These are phyloP conservation scores for Moesziomyces sp. DNA, from an alignment of 1,284 basidiomycete genomes.

Conservation along the genomic window DNA sequence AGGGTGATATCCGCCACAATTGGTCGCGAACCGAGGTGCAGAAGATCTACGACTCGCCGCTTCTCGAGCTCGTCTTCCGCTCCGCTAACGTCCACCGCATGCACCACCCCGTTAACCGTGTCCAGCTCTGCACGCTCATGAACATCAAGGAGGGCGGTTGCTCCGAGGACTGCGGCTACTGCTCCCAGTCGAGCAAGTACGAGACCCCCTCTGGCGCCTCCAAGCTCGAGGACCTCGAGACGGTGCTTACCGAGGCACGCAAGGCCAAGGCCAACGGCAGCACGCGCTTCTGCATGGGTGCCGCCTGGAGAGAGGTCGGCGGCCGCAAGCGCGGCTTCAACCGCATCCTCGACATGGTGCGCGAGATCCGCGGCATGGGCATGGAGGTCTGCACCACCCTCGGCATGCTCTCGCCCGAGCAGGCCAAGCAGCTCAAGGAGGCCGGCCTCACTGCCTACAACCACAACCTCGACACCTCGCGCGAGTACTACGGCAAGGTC, in stretches of 20 bases:
- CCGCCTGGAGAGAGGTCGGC: slow-evolving; percentile 96
- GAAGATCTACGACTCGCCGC: slow-evolving; percentile 61
- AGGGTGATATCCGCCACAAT: slow-evolving; percentile 47
- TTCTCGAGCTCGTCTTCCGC: slow-evolving; percentile 66
- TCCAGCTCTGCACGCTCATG: slow-evolving; percentile 97
- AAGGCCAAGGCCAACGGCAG: slow-evolving; percentile 95
- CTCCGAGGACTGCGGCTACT: slow-evolving; percentile 97
- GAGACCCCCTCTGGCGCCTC: slow-evolving; percentile 89
- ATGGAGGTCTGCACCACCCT: slow-evolving; percentile 91
- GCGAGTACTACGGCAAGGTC: slow-evolving; percentile 94
- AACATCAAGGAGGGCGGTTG: slow-evolving; percentile 95
- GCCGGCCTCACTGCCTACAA: slow-evolving; percentile 98
- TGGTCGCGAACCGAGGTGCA: slow-evolving; percentile 63
- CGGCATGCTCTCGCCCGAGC: slow-evolving; percentile 93
- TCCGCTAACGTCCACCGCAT: slow-evolving; percentile 79
- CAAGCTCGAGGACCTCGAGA: slow-evolving; percentile 87
- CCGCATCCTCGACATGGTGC: slow-evolving; percentile 91
- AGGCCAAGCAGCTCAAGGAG: slow-evolving; percentile 85
- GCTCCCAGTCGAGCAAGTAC: slow-evolving; percentile 94
- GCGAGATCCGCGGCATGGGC: slow-evolving; percentile 71
- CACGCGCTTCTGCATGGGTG: slow-evolving; percentile 98
- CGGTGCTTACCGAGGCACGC: slow-evolving; percentile 79
- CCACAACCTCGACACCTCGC: slow-evolving; percentile 97
- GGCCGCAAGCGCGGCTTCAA: slow-evolving; percentile 95
- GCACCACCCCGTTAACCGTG: slow-evolving; percentile 85